phyloP scores from a whole-genome alignment of 2,329 filamentous ascomycete species.

The Monilinia fructicola region DNA sequence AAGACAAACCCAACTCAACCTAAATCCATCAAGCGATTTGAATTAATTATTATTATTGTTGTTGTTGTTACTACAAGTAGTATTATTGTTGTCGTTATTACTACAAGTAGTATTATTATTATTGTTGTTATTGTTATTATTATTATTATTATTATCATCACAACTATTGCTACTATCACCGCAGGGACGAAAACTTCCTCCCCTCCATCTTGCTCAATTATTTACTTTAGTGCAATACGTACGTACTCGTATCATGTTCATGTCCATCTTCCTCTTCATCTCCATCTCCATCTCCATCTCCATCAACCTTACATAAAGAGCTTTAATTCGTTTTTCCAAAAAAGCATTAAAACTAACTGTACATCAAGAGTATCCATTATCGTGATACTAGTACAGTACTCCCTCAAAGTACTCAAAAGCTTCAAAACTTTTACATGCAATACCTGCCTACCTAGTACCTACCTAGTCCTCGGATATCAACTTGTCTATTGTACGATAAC shows the following conservation, averaged over 20 bases:
- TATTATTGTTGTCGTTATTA: too few species aligned
- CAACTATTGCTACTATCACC: too few species aligned
- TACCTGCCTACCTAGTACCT: neutral
- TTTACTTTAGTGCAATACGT: neutral
- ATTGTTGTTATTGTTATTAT: too few species aligned
- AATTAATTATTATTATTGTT: too few species aligned
- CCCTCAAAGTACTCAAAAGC: too few species aligned
- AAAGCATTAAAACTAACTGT: neutral
- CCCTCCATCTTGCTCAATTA: neutral
- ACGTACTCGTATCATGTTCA: neutral
- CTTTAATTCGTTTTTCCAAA: neutral
- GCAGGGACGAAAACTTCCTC: neutral
- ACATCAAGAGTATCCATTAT: neutral
- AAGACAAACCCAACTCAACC: neutral
- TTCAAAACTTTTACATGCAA: neutral
- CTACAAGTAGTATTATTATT: too few species aligned
- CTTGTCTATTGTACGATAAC: neutral
- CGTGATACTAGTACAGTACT: neutral
- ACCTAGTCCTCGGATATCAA: neutral
- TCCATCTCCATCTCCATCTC: neutral
- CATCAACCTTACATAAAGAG: slow-evolving; percentile 8
- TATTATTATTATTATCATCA: too few species aligned
- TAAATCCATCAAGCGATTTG: neutral
- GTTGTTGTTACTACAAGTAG: too few species aligned
- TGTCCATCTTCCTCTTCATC: too few species aligned